Evolutionary conservation across 805 yeast genomes (phyloP), one percentile per base, ranked within the genome.

Genomic region (Metschnikowia kofuensis): DNA sequence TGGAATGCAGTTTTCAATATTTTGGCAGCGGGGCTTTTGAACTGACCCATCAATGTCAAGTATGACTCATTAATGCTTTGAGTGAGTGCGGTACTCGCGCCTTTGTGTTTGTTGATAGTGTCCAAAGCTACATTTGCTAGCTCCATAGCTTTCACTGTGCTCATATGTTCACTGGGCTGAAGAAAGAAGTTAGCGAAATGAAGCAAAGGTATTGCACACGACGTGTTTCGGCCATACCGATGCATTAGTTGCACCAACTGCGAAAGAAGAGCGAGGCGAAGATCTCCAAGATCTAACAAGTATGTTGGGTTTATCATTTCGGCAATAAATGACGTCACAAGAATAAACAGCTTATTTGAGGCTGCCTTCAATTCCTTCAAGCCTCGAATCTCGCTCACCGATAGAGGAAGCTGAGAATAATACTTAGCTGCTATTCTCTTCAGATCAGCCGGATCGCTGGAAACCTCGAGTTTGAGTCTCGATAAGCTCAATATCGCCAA

Each of bases 51-150:
- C 4, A 74, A 63, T 21, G 65, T 55, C 32, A 73, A 65, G 51
- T 77, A 79, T 29, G 65, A 54, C 52, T 74, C 75, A 51, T 76
- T 75, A 8, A 76, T 67, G 26, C 58, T 59, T 47, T 69, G 69
- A 35, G 68, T 67, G 42, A 68, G 61, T 42, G 68, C 68, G 16
- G 69, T 56, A 7, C 73, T 63, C 1, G 70, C 61, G 2, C 66
- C 63, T 2, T 65, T 60, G 28, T 61, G 69, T 16, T 63, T 40
- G 12, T 65, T 69, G n/a, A 75, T 57, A 5, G 77, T 54, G 11
- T 57, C 56, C 32, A 76, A 59, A 0, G 78, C 77, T 15, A 74
- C 60, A 40, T 67, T 70, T 8, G 71, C 60, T 44, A 70, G 69
- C 50, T 76, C 82, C 27, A 65, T 59, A 0, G 80, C 75, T 14